These are phyloP conservation scores for Leccinum pallidistipes DNA, from an alignment of 1,284 basidiomycete species.

Conservation along the genomic window DNA sequence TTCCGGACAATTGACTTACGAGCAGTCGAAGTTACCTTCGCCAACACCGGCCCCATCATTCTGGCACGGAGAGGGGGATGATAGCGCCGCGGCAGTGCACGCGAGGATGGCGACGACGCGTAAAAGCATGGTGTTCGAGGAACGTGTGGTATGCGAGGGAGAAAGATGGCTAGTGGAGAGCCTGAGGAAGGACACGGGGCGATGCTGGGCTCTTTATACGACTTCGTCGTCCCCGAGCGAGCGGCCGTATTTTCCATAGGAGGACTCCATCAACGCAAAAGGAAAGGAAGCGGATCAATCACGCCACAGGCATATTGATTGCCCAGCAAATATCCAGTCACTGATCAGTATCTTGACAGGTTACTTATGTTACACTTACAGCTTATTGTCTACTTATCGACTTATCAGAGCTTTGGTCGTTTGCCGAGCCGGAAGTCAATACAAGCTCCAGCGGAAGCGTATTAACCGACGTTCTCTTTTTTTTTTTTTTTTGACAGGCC, in stretches of 20 bases:
- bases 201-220: background rate
- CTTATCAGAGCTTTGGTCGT: too few species aligned
- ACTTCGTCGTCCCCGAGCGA: background rate
- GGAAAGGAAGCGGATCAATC: background rate
- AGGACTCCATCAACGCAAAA: background rate
- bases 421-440: too few species aligned
- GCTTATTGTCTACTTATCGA: too few species aligned
- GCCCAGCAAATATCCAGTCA: background rate
- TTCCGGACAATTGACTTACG: too few species aligned
- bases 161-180: background rate
- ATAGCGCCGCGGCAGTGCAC: background rate
- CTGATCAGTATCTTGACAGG: too few species aligned
- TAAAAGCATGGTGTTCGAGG: conserved; percentile 1
- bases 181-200: background rate
- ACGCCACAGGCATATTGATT: background rate
- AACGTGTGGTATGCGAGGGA: background rate
- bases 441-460: too few species aligned
- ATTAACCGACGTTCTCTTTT: too few species aligned
- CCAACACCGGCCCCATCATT: too few species aligned
- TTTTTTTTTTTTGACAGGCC: too few species aligned
- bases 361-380: too few species aligned
- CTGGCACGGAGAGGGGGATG: too few species aligned
- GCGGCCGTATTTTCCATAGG: background rate
- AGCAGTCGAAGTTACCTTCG: too few species aligned
- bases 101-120: conserved; percentile 1